phyloP scores from a whole-genome alignment of 2,329 filamentous ascomycete species.

The Chrysoporthe puriensis region DNA sequence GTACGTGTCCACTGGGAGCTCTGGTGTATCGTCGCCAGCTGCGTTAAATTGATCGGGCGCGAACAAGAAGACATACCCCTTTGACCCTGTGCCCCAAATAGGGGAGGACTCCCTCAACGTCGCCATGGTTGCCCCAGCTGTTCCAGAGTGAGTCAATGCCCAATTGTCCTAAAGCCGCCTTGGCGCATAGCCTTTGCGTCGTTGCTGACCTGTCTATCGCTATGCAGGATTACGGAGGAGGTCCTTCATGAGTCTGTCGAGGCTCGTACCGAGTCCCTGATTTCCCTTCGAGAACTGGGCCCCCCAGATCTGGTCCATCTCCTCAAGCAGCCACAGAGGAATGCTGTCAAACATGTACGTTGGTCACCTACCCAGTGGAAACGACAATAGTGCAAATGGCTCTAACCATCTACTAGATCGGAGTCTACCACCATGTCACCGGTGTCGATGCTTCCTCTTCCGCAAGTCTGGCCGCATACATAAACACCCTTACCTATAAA shows the following conservation, averaged over 20 bases:
- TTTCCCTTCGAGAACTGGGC: constrained; percentile 86
- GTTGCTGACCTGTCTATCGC: constrained; percentile 32
- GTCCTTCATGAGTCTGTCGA: constrained; percentile 90
- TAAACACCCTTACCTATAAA: constrained; percentile 94
- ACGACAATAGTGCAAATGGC: neutral
- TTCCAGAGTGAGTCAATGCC: constrained; percentile 66
- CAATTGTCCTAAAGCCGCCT: constrained; percentile 17
- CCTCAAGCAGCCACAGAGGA: constrained; percentile 71
- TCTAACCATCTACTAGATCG: constrained; percentile 60
- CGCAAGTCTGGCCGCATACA: constrained; percentile 94
- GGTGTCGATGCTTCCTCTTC: constrained; percentile 97
- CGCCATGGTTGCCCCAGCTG: constrained; percentile 74
- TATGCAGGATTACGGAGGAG: constrained; percentile 84
- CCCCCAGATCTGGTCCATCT: constrained; percentile 96
- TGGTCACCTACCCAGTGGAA: neutral
- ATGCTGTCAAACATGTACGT: constrained; percentile 58
- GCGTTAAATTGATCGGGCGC: constrained; percentile 19
- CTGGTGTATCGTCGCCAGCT: constrained; percentile 9
- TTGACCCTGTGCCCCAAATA: constrained; percentile 19
- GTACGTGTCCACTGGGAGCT: constrained; percentile 21
- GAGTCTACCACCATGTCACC: constrained; percentile 97
- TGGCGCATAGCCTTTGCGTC: constrained; percentile 20
- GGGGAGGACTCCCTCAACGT: constrained; percentile 27
- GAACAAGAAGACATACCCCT: constrained; percentile 18
- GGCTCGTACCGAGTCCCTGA: constrained; percentile 85